Evolutionary conservation across 768 basidiomycete genomes (phyloP).

Genomic region (Dentipellis sp.): DNA sequence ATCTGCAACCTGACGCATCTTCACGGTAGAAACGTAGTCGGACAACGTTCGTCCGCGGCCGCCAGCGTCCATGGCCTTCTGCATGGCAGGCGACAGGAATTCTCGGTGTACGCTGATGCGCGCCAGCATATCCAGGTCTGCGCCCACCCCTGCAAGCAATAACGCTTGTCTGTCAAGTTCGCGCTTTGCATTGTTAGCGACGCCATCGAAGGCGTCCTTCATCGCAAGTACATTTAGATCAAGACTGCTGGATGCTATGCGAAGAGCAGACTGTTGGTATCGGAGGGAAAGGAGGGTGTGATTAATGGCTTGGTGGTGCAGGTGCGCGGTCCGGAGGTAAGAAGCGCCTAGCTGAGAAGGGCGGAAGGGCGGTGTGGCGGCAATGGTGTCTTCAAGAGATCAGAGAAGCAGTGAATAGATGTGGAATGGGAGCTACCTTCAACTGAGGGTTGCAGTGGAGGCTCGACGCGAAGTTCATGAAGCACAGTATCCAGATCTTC

Average conservation of each 20-base stretch:
- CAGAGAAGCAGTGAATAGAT: neutral
- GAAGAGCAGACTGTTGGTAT: constrained; percentile 60
- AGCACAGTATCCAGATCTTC: constrained; percentile 58
- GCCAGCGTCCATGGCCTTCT: constrained; percentile 64
- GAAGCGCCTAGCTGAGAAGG: constrained; percentile 58
- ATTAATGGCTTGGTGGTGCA: constrained; percentile 54
- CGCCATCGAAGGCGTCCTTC: constrained; percentile 57
- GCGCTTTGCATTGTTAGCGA: constrained; percentile 42
- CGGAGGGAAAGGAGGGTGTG: constrained; percentile 43
- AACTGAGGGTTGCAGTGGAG: constrained; percentile 58
- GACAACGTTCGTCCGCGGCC: constrained; percentile 61
- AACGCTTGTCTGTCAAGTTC: constrained; percentile 62
- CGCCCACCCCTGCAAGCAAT: constrained; percentile 54
- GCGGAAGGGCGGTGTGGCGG: constrained; percentile 65
- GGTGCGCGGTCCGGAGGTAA: constrained; percentile 53
- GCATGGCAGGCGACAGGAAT: constrained; percentile 58
- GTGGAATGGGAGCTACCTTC: constrained; percentile 40
- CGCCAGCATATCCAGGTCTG: constrained; percentile 64
- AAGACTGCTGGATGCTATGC: constrained; percentile 63
- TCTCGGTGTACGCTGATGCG: constrained; percentile 64
- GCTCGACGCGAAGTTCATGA: constrained; percentile 47
- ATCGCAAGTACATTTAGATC: constrained; percentile 68
- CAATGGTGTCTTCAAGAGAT: constrained; percentile 37
- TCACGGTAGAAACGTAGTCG: constrained; percentile 70
- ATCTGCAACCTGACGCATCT: constrained; percentile 76